Evolutionary conservation across 768 basidiomycete genomes (phyloP).

Genomic region (Butyriboletus loyo): DNA sequence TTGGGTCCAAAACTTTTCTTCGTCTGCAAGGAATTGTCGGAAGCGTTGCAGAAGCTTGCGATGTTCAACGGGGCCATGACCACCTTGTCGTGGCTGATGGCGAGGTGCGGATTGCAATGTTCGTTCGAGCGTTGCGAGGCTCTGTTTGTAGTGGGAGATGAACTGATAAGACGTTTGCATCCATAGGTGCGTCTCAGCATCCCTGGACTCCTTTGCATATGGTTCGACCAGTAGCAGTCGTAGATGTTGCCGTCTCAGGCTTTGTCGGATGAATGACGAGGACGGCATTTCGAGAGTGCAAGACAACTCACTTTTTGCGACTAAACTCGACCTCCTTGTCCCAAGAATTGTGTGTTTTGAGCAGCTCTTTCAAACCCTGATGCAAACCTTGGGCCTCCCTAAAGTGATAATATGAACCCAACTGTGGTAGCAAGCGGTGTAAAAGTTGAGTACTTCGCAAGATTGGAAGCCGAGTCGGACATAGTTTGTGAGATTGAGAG

Average conservation of each 20-base stretch:
- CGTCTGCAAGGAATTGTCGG: slow-evolving; percentile 82
- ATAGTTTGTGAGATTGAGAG: slow-evolving; percentile 23
- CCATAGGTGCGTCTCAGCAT: slow-evolving; percentile 84
- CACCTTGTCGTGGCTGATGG: slow-evolving; percentile 36
- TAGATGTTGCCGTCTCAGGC: slow-evolving; percentile 69
- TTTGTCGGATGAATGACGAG: slow-evolving; percentile 26
- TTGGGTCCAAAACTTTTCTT: slow-evolving; percentile 89
- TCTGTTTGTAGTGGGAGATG: slow-evolving; percentile 80
- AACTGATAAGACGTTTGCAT: slow-evolving; percentile 88
- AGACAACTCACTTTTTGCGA: slow-evolving; percentile 69
- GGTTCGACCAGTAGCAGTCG: slow-evolving; percentile 67
- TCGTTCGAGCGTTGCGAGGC: slow-evolving; percentile 64
- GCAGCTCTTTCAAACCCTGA: slow-evolving; percentile 68
- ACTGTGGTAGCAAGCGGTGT: not conserved
- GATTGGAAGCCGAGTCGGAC: slow-evolving; percentile 40
- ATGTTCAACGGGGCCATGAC: slow-evolving; percentile 71
- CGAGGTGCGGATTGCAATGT: slow-evolving; percentile 42
- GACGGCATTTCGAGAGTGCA: slow-evolving; percentile 2
- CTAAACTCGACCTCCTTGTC: slow-evolving; percentile 84
- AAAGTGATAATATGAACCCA: slow-evolving; percentile 8
- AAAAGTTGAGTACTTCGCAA: slow-evolving; percentile 32
- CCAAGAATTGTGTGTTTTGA: slow-evolving; percentile 75
- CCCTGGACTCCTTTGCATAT: slow-evolving; percentile 68
- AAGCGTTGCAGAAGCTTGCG: slow-evolving; percentile 87
- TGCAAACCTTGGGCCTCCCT: slow-evolving; percentile 82